Evolutionary conservation across 345 rosid species (phyloP).

Genomic region (Acer yangbiense): DNA sequence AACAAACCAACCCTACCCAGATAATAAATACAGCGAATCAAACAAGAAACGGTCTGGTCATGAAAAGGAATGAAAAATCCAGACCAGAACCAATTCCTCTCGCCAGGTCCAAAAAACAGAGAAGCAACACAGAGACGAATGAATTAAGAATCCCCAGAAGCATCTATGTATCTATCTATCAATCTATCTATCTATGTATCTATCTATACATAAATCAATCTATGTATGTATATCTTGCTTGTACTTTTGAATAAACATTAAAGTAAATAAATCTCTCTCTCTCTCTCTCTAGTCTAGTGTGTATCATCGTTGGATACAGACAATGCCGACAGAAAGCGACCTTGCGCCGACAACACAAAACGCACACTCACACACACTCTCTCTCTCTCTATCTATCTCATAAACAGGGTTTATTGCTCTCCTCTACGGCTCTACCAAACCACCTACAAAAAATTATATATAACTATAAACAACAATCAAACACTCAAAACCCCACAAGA

Average conservation of each 20-base stretch:
- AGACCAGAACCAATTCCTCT: constrained; percentile 19
- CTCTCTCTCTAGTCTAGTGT: constrained; percentile 17
- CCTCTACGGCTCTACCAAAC: neutral
- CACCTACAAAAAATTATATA: neutral
- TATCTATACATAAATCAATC: constrained; percentile 20
- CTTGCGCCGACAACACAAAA: constrained; percentile 64
- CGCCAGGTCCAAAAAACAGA: constrained; percentile 18
- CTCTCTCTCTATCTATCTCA: constrained; percentile 36
- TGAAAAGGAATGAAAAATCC: constrained; percentile 18
- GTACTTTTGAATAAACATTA: constrained; percentile 48
- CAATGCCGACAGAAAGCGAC: constrained; percentile 95
- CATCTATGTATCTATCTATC: constrained; percentile 36
- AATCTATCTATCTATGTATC: constrained; percentile 21
- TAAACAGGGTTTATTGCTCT: constrained; percentile 2
- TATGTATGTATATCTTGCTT: neutral
- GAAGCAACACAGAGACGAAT: constrained; percentile 13
- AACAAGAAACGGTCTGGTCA: constrained; percentile 7
- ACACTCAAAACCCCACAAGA: neutral
- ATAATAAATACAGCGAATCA: neutral
- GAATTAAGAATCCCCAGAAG: constrained; percentile 24
- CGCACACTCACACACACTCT: constrained; percentile 31
- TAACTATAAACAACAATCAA: neutral
- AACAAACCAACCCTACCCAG: constrained; percentile 16
- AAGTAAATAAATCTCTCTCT: constrained; percentile 22
- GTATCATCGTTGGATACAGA: constrained; percentile 74